Evolutionary conservation across 2,329 filamentous ascomycete species (phyloP).

Genomic region (Colletotrichum tanaceti): DNA sequence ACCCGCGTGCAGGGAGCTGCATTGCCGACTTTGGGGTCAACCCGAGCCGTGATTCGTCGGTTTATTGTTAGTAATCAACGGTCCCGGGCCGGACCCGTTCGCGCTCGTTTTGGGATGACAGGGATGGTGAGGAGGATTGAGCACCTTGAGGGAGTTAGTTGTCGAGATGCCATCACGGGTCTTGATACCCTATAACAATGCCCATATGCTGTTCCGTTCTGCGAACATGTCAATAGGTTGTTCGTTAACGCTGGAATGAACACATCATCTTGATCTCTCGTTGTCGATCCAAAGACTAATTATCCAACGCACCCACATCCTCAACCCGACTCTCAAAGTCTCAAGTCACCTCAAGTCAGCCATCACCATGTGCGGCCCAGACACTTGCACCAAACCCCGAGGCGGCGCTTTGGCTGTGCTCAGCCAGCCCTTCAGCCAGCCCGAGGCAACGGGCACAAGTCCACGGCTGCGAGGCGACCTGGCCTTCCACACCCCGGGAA

Average conservation of each 20-base stretch:
- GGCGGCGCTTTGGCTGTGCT: conserved; percentile 61
- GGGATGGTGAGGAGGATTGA: conserved; percentile 18
- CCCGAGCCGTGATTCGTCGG: conserved; percentile 47
- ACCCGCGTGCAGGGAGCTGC: conserved; percentile 2
- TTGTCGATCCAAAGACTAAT: too few relatives aligned
- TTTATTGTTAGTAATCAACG: background rate
- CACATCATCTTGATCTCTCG: too few relatives aligned
- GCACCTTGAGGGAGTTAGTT: conserved; percentile 36
- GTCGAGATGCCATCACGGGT: background rate
- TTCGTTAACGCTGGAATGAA: too few relatives aligned
- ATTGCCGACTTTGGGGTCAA: conserved; percentile 44
- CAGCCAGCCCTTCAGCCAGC: conserved; percentile 42
- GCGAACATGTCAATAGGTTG: too few relatives aligned
- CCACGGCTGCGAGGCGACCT: conserved; percentile 51
- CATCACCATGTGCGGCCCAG: conserved; percentile 60
- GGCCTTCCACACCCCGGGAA: conserved; percentile 57
- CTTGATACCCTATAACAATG: conserved; percentile 18
- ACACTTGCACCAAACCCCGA: conserved; percentile 54
- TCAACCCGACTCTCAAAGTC: too few relatives aligned
- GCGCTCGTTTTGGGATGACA: conserved; percentile 37
- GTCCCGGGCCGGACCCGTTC: conserved; percentile 33
- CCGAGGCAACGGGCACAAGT: background rate
- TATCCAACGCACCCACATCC: too few relatives aligned
- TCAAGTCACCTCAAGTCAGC: too few relatives aligned
- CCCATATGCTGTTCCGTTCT: too few relatives aligned